These are phyloP conservation scores for Apiospora malaysiana DNA, from an alignment of 2,329 filamentous ascomycete species.

Conservation along the genomic window DNA sequence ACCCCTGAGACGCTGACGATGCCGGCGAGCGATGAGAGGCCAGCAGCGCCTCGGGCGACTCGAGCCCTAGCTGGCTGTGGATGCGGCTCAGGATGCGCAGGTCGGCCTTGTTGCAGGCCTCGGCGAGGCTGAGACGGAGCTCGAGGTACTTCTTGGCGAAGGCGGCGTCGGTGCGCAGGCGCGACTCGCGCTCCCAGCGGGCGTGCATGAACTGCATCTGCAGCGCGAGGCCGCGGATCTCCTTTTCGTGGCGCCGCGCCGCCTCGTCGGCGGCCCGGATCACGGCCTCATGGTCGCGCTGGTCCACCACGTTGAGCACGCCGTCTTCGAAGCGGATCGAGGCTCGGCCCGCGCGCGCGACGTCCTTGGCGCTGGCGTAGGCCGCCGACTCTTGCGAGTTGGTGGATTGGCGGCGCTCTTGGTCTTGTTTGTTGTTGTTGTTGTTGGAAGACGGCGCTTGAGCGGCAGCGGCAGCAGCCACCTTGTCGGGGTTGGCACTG, in stretches of 20 bases:
- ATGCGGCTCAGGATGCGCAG: constrained; percentile 85
- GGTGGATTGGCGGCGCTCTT: constrained; percentile 31
- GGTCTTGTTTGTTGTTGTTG: constrained; percentile 26
- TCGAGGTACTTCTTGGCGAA: constrained; percentile 87
- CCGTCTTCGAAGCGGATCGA: constrained; percentile 42
- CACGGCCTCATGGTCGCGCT: constrained; percentile 50
- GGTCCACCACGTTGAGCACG: constrained; percentile 55
- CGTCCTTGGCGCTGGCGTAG: constrained; percentile 31
- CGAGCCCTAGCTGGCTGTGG: constrained; percentile 62
- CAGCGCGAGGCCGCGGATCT: constrained; percentile 81
- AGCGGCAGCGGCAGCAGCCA: constrained; percentile 31
- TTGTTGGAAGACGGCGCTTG: constrained; percentile 28
- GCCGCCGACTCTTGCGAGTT: constrained; percentile 29
- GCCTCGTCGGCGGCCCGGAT: constrained; percentile 64
- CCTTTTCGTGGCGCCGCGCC: constrained; percentile 73
- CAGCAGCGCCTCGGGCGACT: constrained; percentile 38
- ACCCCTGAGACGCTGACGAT: neutral
- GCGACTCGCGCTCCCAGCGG: constrained; percentile 78
- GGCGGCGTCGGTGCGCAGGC: constrained; percentile 78
- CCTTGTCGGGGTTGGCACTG: constrained; percentile 19
- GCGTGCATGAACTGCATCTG: constrained; percentile 93
- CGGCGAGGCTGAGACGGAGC: constrained; percentile 80
- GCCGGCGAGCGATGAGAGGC: constrained; percentile 18
- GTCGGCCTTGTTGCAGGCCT: constrained; percentile 92
- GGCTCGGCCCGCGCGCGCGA: constrained; percentile 37